Conservation (phyloP, 805 yeast species). For the Candida corydali region DNA sequence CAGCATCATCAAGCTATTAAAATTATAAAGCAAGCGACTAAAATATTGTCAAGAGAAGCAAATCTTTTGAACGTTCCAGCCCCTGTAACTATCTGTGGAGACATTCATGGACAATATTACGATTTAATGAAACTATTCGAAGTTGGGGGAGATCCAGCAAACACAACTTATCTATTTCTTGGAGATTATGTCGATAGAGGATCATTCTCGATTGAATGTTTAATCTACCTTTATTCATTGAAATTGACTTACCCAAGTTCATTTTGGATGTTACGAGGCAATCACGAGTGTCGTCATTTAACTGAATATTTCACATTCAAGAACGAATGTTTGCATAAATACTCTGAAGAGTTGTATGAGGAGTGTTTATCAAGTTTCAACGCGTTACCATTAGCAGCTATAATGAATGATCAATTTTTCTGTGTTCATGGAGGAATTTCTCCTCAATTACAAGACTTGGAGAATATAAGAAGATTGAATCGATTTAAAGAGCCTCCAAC, state of each 20-base stretch:
- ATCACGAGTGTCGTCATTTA: slow-evolving; percentile 91
- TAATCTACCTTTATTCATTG: slow-evolving; percentile 70
- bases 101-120: slow-evolving; percentile 92
- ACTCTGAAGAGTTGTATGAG: slow-evolving; percentile 60
- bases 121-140: slow-evolving; percentile 89
- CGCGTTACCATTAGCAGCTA: slow-evolving; percentile 85
- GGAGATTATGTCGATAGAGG: slow-evolving; percentile 98
- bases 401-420: slow-evolving; percentile 89
- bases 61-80: slow-evolving; percentile 79
- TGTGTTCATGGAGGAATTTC: slow-evolving; percentile 97
- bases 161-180: slow-evolving; percentile 74
- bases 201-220: slow-evolving; percentile 78
- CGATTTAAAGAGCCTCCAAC: slow-evolving; percentile 93
- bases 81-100: slow-evolving; percentile 95
- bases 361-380: slow-evolving; percentile 76
- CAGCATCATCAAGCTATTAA: slow-evolving; percentile 63
- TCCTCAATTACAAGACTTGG: slow-evolving; percentile 69
- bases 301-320: slow-evolving; percentile 93
- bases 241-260: slow-evolving; percentile 72
- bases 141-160: slow-evolving; percentile 83
- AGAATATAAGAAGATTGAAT: slow-evolving; percentile 65
- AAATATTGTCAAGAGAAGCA: slow-evolving; percentile 64
- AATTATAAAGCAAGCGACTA: slow-evolving; percentile 65
- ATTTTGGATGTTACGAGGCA: slow-evolving; percentile 84
- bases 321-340: slow-evolving; percentile 84